Base-by-base conservation (phyloP, 2,329 filamentous ascomycete species). In the Coniella vitis region DNA sequence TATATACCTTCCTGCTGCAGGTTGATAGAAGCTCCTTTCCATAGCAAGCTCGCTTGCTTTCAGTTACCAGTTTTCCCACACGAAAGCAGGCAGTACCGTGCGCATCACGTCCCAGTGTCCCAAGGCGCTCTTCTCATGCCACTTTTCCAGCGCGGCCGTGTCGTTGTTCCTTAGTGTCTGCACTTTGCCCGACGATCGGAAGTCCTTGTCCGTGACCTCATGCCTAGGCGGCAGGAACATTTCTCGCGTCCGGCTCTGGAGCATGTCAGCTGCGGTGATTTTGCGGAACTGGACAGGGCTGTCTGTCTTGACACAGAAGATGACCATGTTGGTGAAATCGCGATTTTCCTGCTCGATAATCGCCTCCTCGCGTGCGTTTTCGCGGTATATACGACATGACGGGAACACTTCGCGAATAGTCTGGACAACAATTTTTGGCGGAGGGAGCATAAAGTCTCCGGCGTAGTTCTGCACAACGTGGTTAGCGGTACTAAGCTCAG, bases 101-200 rank as follows among this genome's bases (percentile, higher is more conserved):
- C 93, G 80, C 90, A 98, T 98, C 40, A 98, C 84, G 38, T 70
- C 72, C 93, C 93, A 98, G 69, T 98, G 93, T 9, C 86, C 86
- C 45, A 86, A 63, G 0, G 90, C 90, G 59, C 86, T 88, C 60
- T 79, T 73, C 60, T 81, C 75, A 62, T 95, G 90, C 73, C 80
- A 88, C 62, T 77, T 75, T 48, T 76, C 76, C 60, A 96, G 71
- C 58, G 80, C 75, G 7, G 72, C 72, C 20, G 85, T 87, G 54
- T 85, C 78, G 46, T 83, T 85, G 38, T 64, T 73, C 22, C 68
- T 72, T 60, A 93, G 66, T 1, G 89, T 62, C 4, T 71, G 72
- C 1, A 72, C 68, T 56, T 72, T 67, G 13, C 70, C 65, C n/a
- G 68, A 61, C 48, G 48, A 40, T 32, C 29, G 48, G 7, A 79